Evolutionary conservation across 768 basidiomycete species (phyloP).

Genomic region (Psilocybe cyanescens): DNA sequence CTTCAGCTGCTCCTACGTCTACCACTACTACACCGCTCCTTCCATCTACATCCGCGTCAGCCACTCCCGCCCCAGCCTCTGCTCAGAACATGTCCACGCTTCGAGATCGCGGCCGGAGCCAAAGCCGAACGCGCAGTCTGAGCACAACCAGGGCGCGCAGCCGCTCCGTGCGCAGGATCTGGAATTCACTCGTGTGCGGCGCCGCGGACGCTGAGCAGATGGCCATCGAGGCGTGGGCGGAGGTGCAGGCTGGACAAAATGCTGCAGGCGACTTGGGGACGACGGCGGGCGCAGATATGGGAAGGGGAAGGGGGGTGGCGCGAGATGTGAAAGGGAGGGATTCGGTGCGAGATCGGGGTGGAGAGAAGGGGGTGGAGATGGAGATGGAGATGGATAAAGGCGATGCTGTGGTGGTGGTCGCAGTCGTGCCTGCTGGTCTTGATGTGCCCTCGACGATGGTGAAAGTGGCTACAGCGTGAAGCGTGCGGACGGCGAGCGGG

Average conservation of each 20-base stretch:
- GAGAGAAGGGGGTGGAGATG: too few species aligned
- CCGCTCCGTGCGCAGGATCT: constrained; percentile 2
- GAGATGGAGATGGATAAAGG: background rate
- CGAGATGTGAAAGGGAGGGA: background rate
- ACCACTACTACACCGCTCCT: too few species aligned
- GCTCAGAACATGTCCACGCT: background rate
- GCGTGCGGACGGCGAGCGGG: too few species aligned
- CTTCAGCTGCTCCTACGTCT: too few species aligned
- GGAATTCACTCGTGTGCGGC: constrained; percentile 4
- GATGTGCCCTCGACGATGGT: too few species aligned
- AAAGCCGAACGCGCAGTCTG: background rate
- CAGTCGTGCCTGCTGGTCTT: background rate
- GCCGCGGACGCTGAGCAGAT: background rate
- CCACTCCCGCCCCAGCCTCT: background rate
- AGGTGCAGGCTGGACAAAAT: background rate
- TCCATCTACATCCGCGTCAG: too few species aligned
- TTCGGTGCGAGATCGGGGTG: too few species aligned
- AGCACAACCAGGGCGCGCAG: background rate
- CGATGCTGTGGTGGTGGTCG: background rate
- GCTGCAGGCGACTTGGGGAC: background rate
- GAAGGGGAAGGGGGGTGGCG: background rate
- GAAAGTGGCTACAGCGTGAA: too few species aligned
- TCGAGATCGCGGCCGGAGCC: background rate
- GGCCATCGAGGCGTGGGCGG: background rate
- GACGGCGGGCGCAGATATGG: background rate